Evolutionary conservation across 495 filamentous ascomycete genomes (phyloP).

Genomic region (Podospora conica): DNA sequence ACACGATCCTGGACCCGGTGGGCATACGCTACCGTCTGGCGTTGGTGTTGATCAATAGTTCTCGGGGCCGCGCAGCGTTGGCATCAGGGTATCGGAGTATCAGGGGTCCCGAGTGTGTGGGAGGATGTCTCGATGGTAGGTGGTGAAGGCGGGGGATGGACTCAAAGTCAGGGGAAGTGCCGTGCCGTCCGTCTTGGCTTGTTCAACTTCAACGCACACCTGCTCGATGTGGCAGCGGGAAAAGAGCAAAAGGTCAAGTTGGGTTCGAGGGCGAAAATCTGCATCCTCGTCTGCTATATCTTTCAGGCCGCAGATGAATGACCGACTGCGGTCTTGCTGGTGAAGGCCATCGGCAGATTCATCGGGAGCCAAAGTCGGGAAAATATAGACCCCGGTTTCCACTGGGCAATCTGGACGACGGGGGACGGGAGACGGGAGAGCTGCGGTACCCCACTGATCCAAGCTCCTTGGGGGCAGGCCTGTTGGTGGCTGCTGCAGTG

Average conservation of each 20-base stretch:
- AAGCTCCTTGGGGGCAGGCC: neutral
- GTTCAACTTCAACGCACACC: neutral
- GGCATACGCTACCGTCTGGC: no score
- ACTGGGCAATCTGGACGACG: neutral
- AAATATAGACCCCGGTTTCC: constrained; percentile 30
- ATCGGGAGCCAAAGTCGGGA: constrained; percentile 22
- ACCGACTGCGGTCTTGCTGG: constrained; percentile 3
- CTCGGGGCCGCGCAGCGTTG: neutral
- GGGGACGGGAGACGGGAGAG: neutral
- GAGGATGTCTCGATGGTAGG: neutral
- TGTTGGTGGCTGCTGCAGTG: neutral
- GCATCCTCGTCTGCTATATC: neutral
- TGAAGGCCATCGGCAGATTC: constrained; percentile 24
- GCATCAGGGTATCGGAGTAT: neutral
- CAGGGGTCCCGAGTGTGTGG: neutral
- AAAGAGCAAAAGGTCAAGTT: neutral
- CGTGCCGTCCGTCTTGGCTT: no score
- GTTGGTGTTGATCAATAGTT: no score
- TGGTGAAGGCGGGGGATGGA: neutral
- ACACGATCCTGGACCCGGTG: no score
- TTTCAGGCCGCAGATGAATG: constrained; percentile 16
- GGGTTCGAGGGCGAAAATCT: neutral
- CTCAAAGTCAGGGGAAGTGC: no score
- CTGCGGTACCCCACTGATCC: neutral
- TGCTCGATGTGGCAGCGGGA: neutral